Conservation (phyloP, 768 basidiomycete genomes). For the Kwoniella mangroviensis region DNA sequence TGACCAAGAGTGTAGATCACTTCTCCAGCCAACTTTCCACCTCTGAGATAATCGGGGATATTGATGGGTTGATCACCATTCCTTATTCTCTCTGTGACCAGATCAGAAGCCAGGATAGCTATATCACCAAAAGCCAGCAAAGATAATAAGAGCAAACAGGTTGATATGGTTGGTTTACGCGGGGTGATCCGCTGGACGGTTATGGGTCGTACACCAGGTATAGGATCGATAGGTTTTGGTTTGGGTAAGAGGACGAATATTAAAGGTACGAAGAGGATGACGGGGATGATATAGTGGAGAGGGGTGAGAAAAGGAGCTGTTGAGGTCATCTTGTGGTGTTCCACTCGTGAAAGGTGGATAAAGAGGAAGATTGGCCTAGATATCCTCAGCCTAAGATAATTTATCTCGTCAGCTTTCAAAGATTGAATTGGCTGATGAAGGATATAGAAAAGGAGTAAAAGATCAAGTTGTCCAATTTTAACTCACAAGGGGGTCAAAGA, state of each 20-base stretch:
- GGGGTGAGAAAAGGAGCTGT: conserved; percentile 17
- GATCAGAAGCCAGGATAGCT: conserved; percentile 69
- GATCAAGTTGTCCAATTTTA: too few relatives aligned
- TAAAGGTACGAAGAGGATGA: conserved; percentile 42
- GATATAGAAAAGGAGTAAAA: not conserved
- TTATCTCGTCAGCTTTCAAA: not conserved
- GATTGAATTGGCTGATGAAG: not conserved
- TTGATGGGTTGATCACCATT: conserved; percentile 47
- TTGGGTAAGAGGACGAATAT: conserved; percentile 29
- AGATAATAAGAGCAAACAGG: conserved; percentile 71
- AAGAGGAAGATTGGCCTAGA: not conserved
- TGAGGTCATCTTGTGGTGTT: not conserved
- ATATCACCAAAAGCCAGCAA: conserved; percentile 79
- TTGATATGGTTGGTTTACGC: conserved; percentile 74
- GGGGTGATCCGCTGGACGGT: conserved; percentile 69
- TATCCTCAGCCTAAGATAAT: not conserved
- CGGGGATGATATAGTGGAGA: conserved; percentile 43
- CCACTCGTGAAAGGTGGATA: not conserved
- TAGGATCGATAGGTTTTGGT: conserved; percentile 23
- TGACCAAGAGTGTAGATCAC: conserved; percentile 44
- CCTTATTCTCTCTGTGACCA: conserved; percentile 72
- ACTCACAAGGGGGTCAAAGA: not conserved
- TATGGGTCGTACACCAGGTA: conserved; percentile 49
- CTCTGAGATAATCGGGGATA: conserved; percentile 9
- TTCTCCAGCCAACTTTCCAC: conserved; percentile 22